phyloP scores from a whole-genome alignment of 129 eudicot genomes.

The Tanacetum coccineum region DNA sequence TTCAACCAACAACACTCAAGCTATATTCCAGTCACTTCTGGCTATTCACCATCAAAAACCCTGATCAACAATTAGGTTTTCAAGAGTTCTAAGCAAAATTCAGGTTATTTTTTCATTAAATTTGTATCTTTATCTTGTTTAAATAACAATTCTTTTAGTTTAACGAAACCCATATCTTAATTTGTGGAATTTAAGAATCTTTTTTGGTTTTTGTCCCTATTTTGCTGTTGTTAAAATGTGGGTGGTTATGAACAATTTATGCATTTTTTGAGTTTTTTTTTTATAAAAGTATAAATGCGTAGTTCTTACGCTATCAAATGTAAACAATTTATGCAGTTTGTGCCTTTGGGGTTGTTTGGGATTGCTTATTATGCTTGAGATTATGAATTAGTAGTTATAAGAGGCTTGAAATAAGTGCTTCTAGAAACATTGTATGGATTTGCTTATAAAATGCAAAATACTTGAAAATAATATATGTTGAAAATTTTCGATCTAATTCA shows the following conservation, averaged over 20 bases:
- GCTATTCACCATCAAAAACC: background rate
- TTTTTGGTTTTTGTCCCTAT: background rate
- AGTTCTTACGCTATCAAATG: background rate
- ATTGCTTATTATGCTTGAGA: no score
- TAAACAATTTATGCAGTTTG: no score
- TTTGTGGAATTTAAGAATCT: background rate
- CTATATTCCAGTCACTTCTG: no score
- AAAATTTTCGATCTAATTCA: no score
- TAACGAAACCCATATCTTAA: background rate
- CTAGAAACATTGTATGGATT: no score
- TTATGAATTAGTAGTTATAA: no score
- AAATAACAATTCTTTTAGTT: background rate
- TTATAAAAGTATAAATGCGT: background rate
- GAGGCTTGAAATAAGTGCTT: no score
- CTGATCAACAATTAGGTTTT: conserved; percentile 22
- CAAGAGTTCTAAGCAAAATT: background rate
- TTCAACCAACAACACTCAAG: no score
- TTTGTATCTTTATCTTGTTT: background rate
- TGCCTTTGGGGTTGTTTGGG: no score
- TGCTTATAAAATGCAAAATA: no score
- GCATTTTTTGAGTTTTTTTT: background rate
- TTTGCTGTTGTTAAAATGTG: background rate
- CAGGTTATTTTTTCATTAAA: conserved; percentile 7
- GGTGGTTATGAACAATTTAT: no score
- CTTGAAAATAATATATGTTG: no score